Percentiles rank a stretch among this genome's conserved stretches.
Conservation (phyloP, 441 rosid genomes). For the Bruguiera hainesii region DNA sequence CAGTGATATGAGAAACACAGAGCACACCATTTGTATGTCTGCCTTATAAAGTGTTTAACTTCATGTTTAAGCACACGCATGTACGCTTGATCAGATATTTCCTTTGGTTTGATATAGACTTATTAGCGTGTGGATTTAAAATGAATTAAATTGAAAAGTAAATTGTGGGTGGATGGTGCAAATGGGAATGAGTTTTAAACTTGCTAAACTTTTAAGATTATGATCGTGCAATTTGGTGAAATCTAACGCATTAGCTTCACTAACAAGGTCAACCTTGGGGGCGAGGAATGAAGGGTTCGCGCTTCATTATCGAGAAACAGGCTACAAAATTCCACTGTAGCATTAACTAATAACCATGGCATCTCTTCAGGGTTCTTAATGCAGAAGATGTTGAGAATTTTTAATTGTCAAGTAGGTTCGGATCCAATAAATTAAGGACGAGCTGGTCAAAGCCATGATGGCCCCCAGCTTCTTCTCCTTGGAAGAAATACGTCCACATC, state of each 20-base stretch:
- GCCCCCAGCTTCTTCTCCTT: background rate
- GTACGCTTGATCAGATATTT: too few relatives aligned
- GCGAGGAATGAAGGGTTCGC: conserved; percentile 14
- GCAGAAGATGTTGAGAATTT: background rate
- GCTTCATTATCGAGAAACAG: conserved; percentile 20
- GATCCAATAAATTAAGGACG: background rate
- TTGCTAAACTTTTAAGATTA: background rate
- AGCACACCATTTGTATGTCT: background rate
- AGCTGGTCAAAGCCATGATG: conserved; percentile 4
- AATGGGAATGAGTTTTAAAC: too few relatives aligned
- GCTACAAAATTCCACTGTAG: conserved; percentile 7
- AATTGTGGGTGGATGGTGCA: too few relatives aligned
- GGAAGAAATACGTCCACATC: background rate
- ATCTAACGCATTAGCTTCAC: background rate
- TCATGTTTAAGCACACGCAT: too few relatives aligned
- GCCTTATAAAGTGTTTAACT: background rate
- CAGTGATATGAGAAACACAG: too few relatives aligned
- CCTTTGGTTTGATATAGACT: background rate
- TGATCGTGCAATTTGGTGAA: background rate
- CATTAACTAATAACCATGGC: too few relatives aligned
- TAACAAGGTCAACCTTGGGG: background rate
- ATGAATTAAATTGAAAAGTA: background rate
- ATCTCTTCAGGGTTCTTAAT: background rate
- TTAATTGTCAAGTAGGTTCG: background rate
- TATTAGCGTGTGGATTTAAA: background rate